These are phyloP conservation scores for Gossypium stocksii DNA, from an alignment of 345 rosid genomes.

Conservation along the genomic window DNA sequence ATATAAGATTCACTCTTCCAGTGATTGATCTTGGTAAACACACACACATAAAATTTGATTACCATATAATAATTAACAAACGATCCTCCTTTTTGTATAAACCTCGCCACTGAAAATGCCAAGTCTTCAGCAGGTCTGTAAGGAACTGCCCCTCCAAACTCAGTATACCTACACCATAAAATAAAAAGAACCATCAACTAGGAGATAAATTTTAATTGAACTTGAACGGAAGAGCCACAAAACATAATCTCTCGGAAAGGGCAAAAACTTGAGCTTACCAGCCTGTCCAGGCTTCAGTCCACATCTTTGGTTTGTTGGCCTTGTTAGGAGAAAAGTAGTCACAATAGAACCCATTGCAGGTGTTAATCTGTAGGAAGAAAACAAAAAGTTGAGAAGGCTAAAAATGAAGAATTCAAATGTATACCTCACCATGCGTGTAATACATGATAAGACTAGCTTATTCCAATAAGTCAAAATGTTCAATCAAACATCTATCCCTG, in stretches of 20 bases:
- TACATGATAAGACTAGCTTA: neutral
- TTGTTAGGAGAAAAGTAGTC: constrained; percentile 96
- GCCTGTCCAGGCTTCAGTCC: constrained; percentile 99
- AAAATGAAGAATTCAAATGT: neutral
- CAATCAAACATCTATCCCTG: neutral
- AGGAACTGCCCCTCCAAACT: constrained; percentile 95
- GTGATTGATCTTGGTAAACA: constrained; percentile 12
- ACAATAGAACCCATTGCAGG: constrained; percentile 98
- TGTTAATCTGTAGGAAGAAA: constrained; percentile 55
- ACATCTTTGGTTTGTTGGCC: constrained; percentile 92
- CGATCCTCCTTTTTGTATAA: constrained; percentile 95
- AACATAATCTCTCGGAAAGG: neutral
- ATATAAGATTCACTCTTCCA: constrained; percentile 19
- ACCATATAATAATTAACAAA: constrained; percentile 97
- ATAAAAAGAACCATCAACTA: constrained; percentile 13
- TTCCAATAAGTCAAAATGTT: neutral
- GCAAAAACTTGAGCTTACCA: constrained; percentile 49
- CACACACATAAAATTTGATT: constrained; percentile 15
- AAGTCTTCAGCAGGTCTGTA: constrained; percentile 91
- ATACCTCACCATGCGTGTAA: neutral
- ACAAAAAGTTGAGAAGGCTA: constrained; percentile 6
- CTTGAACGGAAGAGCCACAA: constrained; percentile 1
- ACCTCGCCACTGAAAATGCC: constrained; percentile 93
- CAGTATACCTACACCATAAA: constrained; percentile 61
- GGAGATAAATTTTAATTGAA: neutral